Evolutionary conservation across 345 rosid species (phyloP).

Genomic region (Eucalyptus pumila): DNA sequence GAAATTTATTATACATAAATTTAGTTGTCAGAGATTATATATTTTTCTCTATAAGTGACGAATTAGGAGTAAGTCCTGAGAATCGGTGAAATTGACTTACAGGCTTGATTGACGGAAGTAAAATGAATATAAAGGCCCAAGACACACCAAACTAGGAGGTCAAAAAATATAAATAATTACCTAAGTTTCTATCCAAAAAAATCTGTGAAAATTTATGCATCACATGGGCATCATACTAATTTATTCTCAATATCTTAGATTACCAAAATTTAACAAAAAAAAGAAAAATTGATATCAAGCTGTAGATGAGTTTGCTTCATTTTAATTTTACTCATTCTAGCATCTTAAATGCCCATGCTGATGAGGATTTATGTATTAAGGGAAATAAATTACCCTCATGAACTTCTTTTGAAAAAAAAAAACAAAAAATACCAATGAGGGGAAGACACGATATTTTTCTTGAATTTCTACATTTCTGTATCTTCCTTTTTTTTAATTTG

Average conservation of each 20-base stretch:
- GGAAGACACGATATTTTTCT: rapidly evolving
- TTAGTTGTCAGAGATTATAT: neutral
- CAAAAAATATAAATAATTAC: neutral
- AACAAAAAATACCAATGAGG: neutral
- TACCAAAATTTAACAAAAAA: neutral
- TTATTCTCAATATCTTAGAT: neutral
- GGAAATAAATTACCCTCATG: neutral
- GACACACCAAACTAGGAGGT: neutral
- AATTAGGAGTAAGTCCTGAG: neutral
- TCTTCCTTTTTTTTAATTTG: rapidly evolving
- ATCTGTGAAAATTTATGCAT: neutral
- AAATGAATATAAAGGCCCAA: neutral
- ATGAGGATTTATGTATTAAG: neutral
- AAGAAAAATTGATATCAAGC: neutral
- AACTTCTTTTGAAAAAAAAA: neutral
- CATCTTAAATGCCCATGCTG: neutral
- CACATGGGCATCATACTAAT: neutral
- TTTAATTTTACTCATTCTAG: neutral
- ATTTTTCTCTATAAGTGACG: neutral
- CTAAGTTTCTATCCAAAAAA: neutral
- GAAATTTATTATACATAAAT: neutral
- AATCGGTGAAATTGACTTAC: neutral
- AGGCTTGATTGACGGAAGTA: neutral
- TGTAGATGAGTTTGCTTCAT: neutral
- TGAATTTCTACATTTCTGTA: rapidly evolving